Conservation (phyloP, 768 basidiomycete genomes). For the Leccinum disarticulatum region DNA sequence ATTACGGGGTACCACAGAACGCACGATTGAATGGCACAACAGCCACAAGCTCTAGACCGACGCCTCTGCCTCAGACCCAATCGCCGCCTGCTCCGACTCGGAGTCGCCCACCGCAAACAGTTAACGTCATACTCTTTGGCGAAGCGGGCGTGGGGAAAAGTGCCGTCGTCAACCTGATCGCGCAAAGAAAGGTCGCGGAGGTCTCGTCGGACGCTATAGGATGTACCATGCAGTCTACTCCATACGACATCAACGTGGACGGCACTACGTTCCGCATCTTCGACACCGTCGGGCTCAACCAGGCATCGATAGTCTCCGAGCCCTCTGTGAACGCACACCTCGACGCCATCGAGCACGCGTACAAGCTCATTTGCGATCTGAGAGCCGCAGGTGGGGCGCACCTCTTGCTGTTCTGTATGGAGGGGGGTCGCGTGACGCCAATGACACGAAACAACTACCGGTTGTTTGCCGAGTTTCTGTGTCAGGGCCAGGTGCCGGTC, state of each 20-base stretch:
- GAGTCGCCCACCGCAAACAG: not conserved
- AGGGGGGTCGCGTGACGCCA: slow-evolving; percentile 28
- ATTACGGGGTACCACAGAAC: not conserved
- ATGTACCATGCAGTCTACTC: slow-evolving; percentile 28
- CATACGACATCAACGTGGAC: slow-evolving; percentile 21
- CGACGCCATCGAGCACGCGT: slow-evolving; percentile 10
- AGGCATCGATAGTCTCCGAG: slow-evolving; percentile 3
- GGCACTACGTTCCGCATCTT: slow-evolving; percentile 15
- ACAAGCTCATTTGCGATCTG: slow-evolving; percentile 29
- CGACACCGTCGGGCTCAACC: slow-evolving; percentile 28
- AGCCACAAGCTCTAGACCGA: no score
- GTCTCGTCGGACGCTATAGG: slow-evolving; percentile 19
- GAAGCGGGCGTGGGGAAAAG: slow-evolving; percentile 9
- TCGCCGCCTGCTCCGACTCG: no score
- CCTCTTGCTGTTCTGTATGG: slow-evolving; percentile 39
- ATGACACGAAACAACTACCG: slow-evolving; percentile 34
- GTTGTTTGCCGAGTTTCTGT: slow-evolving; percentile 38
- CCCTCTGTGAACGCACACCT: not conserved
- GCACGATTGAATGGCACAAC: not conserved
- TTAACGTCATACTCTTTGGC: slow-evolving; percentile 8
- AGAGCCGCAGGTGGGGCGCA: slow-evolving; percentile 28
- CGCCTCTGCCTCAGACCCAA: not conserved
- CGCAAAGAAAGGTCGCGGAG: not conserved
- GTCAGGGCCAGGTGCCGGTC: slow-evolving; percentile 33
- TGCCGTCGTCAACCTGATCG: slow-evolving; percentile 6